Evolutionary conservation across 2,329 filamentous ascomycete genomes (phyloP), one percentile per base, ranked within the genome.

Genomic region (Diaporthe destruens): DNA sequence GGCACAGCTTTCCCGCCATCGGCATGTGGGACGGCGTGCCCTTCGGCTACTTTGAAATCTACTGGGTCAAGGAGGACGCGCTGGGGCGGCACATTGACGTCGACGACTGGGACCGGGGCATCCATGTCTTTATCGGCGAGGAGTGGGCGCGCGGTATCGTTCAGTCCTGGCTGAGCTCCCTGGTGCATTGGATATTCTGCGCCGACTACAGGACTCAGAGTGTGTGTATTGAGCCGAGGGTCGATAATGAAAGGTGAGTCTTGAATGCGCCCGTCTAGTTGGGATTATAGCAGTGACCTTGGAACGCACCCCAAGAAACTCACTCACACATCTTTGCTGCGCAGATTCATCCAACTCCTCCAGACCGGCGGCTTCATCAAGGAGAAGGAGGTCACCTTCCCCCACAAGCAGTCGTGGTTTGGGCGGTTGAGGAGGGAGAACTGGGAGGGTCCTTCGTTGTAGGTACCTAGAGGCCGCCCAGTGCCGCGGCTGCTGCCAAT

Each of bases 11-110:
- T 81, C 96, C 96, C 0, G 94, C 92, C 0, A 96, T 98, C 74
- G 96, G 94, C 0, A 92, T 95, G 80, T 99, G 96, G 94, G 94
- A 98, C 77, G 95, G 94, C 14, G 92, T 96, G 74, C 96, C 96
- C 0, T 99, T 98, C 83, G 96, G 95, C 0, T 99, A 97, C 80
- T 98, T 99, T 80, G 96, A 99, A 84, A 88, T 99, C 44, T 99
- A 99, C 84, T 99, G 96, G 96, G 94, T 96, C 4, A 98, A 97
- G 79, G 96, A 99, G 80, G 96, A 98, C 79, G 84, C 86, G 0
- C 81, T 99, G 0, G 94, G 94, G 0, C 88, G 87, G 61, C 87
- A 94, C 75, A 82, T 97, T 5, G 87, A 89, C 4, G 90, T 91
- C 0, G 89, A 88, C 9, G 93, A 98, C 77, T 98, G 93, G 82